Percentiles rank a stretch among this genome's conserved stretches.
These are phyloP conservation scores for Curvularia sp. DNA, from an alignment of 2,329 filamentous ascomycete genomes.

Conservation along the genomic window DNA sequence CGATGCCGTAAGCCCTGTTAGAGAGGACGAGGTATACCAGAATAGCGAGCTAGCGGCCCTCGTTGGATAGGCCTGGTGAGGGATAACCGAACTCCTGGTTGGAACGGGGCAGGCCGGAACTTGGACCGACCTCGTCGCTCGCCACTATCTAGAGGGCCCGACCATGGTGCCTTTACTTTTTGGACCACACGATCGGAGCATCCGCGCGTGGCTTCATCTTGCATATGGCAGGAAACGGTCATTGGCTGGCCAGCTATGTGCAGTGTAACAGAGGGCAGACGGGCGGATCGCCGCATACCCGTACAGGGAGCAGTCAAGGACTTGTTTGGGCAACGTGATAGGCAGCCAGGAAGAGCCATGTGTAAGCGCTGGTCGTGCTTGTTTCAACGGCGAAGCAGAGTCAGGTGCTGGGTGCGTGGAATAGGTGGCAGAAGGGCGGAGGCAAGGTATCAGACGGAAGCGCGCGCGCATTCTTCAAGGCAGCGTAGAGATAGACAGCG, in stretches of 20 bases:
- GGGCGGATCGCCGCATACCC: slow-evolving; percentile 30
- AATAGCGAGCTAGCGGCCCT: slow-evolving; percentile 35
- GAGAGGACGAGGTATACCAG: slow-evolving; percentile 40
- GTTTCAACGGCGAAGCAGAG: slow-evolving; percentile 48
- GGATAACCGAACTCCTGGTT: slow-evolving; percentile 9
- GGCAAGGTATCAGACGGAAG: slow-evolving; percentile 42
- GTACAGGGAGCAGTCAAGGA: slow-evolving; percentile 31
- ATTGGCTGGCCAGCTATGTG: slow-evolving; percentile 35
- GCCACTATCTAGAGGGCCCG: slow-evolving; percentile 7
- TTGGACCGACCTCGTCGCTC: slow-evolving; percentile 19
- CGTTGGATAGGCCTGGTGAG: slow-evolving; percentile 31
- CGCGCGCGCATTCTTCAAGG: slow-evolving; percentile 47
- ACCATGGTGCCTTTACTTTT: slow-evolving; percentile 23
- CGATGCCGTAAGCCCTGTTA: slow-evolving; percentile 43
- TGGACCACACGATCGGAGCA: slow-evolving; percentile 27
- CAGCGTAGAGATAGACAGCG: slow-evolving; percentile 44
- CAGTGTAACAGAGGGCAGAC: slow-evolving; percentile 31
- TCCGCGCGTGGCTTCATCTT: slow-evolving; percentile 42
- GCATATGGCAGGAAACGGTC: slow-evolving; percentile 21
- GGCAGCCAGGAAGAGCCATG: slow-evolving; percentile 28
- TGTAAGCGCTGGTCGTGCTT: slow-evolving; percentile 45
- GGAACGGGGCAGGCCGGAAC: slow-evolving; percentile 25
- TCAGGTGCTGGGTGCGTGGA: slow-evolving; percentile 35
- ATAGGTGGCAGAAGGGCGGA: slow-evolving; percentile 38
- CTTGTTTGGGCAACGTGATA: slow-evolving; percentile 33